phyloP scores from a whole-genome alignment of 1,139 yeast species.

The Zygosaccharomyces pseudobailii region DNA sequence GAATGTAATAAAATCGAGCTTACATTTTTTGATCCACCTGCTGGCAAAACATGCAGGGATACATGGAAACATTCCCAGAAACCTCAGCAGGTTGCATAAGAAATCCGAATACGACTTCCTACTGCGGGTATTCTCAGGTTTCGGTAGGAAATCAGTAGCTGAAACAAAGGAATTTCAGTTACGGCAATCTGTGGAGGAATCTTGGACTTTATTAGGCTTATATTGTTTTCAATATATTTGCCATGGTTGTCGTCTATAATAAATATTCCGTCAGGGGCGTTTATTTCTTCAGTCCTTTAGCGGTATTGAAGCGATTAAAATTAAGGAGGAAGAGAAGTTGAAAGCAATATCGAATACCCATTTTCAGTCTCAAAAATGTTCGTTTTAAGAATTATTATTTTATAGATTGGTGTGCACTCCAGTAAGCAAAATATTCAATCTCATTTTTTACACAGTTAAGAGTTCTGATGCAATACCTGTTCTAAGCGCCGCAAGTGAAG shows the following conservation, averaged over 20 bases:
- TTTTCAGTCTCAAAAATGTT: too few species aligned
- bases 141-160: constrained; percentile 40
- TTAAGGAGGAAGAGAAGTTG: too few species aligned
- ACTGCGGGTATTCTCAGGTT: constrained; percentile 41
- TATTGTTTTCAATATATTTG: constrained; percentile 42
- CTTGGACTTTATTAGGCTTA: constrained; percentile 51
- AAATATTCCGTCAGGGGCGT: constrained; percentile 26
- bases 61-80: constrained; percentile 33
- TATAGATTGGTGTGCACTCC: too few species aligned
- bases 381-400: too few species aligned
- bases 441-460: too few species aligned
- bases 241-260: constrained; percentile 39
- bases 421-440: too few species aligned
- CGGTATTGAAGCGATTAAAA: constrained; percentile 9
- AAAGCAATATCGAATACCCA: too few species aligned
- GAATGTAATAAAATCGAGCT: constrained; percentile 48
- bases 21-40: constrained; percentile 47
- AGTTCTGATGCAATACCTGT: too few species aligned
- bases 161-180: constrained; percentile 40
- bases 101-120: constrained; percentile 33
- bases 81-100: constrained; percentile 37
- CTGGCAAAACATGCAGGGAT: constrained; percentile 54
- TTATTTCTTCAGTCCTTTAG: constrained; percentile 11
- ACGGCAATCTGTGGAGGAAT: constrained; percentile 51
- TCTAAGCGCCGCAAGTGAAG: too few species aligned